These are phyloP conservation scores for Claviceps sp. DNA, from an alignment of 2,329 filamentous ascomycete species.

Conservation along the genomic window DNA sequence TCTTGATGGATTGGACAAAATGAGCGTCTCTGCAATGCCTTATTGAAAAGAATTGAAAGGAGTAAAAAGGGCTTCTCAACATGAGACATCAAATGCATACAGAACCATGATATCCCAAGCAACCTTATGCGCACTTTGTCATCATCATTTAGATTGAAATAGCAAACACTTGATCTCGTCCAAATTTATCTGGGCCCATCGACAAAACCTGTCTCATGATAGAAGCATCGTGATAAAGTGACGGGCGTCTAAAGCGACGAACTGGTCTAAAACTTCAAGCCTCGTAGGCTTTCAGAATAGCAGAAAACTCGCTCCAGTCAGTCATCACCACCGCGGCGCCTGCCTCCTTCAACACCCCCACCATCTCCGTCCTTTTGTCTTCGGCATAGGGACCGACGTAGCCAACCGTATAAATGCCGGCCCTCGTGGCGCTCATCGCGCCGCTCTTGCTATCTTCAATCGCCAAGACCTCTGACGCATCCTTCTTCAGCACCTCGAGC, in stretches of 20 bases:
- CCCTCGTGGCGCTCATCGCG: slow-evolving; percentile 58
- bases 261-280: slow-evolving; percentile 8
- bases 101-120: too few relatives aligned
- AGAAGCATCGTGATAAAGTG: neutral
- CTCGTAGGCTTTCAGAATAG: slow-evolving; percentile 32
- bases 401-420: slow-evolving; percentile 67
- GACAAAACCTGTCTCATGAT: too few relatives aligned
- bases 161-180: too few relatives aligned
- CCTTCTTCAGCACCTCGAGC: slow-evolving; percentile 58
- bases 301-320: slow-evolving; percentile 44
- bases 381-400: slow-evolving; percentile 69
- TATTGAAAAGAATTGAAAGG: neutral
- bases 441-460: slow-evolving; percentile 86
- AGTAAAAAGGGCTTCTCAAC: neutral
- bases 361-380: slow-evolving; percentile 52
- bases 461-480: slow-evolving; percentile 58
- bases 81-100: too few relatives aligned
- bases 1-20: slow-evolving; percentile 52
- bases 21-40: slow-evolving; percentile 7
- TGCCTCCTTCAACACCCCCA: slow-evolving; percentile 42
- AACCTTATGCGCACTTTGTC: too few relatives aligned
- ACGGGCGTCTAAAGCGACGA: neutral
- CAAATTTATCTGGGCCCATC: too few relatives aligned
- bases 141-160: too few relatives aligned
- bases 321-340: slow-evolving; percentile 51